Percentiles rank a stretch among this genome's conserved stretches.
phyloP scores from a whole-genome alignment of 768 basidiomycete species.

The Boletellus emodensis region DNA sequence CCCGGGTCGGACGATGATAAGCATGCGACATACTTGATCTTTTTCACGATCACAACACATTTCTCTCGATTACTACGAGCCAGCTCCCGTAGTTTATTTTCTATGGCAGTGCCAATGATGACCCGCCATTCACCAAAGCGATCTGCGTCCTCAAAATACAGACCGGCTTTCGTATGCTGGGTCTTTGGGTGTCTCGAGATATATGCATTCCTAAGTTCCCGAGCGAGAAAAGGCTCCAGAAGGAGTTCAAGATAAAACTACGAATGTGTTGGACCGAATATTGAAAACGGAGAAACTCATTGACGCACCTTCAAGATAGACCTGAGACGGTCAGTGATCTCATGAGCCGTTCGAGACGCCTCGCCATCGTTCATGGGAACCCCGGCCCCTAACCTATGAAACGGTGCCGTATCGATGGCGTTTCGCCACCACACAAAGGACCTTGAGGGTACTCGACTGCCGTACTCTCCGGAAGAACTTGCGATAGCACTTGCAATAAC shows the following conservation, averaged over 20 bases:
- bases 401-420: conserved; percentile 25
- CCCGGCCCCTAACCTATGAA: conserved; percentile 25
- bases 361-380: conserved; percentile 27
- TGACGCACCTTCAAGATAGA: conserved; percentile 27
- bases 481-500: not conserved
- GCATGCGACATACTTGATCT: conserved; percentile 50
- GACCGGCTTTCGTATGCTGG: conserved; percentile 56
- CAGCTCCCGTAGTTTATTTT: conserved; percentile 45
- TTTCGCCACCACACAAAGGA: conserved; percentile 14
- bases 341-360: conserved; percentile 3
- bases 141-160: conserved; percentile 55
- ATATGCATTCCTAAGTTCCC: conserved; percentile 10
- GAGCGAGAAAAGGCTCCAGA: conserved; percentile 10
- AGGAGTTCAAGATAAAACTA: conserved; percentile 28
- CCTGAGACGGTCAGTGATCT: conserved; percentile 26
- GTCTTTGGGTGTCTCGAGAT: conserved; percentile 37
- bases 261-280: not conserved
- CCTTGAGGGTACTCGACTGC: conserved; percentile 1
- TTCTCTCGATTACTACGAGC: conserved; percentile 42
- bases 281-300: not conserved
- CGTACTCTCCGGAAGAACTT: not conserved
- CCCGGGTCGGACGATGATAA: not conserved
- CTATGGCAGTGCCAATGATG: conserved; percentile 50
- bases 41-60: conserved; percentile 58
- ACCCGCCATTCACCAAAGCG: conserved; percentile 66